These are phyloP conservation scores for Colletotrichum echinochloae DNA, from an alignment of 2,329 filamentous ascomycete species.

Conservation along the genomic window DNA sequence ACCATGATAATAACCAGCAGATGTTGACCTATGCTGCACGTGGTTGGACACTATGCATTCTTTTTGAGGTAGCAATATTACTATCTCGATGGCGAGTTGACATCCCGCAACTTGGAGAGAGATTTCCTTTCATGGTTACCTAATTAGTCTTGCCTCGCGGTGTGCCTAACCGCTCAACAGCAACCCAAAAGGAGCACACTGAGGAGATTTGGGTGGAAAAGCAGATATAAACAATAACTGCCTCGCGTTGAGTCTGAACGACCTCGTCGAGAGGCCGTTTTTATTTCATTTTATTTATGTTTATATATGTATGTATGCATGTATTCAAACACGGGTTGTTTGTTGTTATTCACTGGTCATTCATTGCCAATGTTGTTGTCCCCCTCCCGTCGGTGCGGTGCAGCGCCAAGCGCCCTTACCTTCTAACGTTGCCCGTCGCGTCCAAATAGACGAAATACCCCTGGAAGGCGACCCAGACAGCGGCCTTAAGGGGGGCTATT, in stretches of 20 bases:
- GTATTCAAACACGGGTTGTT: no score
- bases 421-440: slow-evolving; percentile 9
- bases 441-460: not conserved
- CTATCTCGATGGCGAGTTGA: not conserved
- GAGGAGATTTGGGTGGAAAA: not conserved
- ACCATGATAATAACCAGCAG: not conserved
- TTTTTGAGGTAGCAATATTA: not conserved
- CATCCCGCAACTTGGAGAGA: not conserved
- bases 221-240: not conserved
- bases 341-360: slow-evolving; percentile 3
- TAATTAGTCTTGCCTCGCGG: slow-evolving; percentile 1
- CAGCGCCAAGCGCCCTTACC: slow-evolving; percentile 10
- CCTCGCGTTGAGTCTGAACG: not conserved
- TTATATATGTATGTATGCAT: no score
- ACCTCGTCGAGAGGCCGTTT: not conserved
- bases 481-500: slow-evolving; percentile 1
- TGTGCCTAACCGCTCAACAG: no score
- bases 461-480: slow-evolving; percentile 8
- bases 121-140: not conserved
- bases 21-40: not conserved
- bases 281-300: no score
- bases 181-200: not conserved
- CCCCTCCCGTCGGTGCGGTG: not conserved
- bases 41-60: not conserved
- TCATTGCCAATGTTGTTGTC: slow-evolving; percentile 7